Evolutionary conservation across 2,329 filamentous ascomycete genomes (phyloP).

Genomic region (Sclerotinia borealis): DNA sequence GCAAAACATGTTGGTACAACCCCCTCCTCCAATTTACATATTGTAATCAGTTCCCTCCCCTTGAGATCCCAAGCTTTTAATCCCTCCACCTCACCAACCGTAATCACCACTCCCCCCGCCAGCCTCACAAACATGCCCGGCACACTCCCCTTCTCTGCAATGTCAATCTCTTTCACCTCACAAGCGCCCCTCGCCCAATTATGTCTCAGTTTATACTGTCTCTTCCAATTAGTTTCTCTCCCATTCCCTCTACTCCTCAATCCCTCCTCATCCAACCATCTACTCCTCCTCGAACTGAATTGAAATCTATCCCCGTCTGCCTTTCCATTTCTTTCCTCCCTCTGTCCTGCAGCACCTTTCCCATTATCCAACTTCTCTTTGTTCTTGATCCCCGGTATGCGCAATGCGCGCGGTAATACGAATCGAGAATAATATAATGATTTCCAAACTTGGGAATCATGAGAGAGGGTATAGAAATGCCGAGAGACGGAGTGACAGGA

Average conservation of each 20-base stretch:
- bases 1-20: conserved; percentile 56
- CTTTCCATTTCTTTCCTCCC: not conserved
- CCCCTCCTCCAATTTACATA: conserved; percentile 33
- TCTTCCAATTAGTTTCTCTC: conserved; percentile 68
- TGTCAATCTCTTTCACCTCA: conserved; percentile 66
- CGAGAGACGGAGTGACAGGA: conserved; percentile 60
- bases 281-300: conserved; percentile 41
- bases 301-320: conserved; percentile 20
- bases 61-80: conserved; percentile 74
- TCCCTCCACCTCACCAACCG: conserved; percentile 62
- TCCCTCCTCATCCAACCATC: conserved; percentile 41
- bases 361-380: conserved; percentile 15
- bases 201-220: conserved; percentile 78
- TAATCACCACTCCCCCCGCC: conserved; percentile 69
- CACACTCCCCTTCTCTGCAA: conserved; percentile 35
- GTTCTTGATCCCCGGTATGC: conserved; percentile 61
- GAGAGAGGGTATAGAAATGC: conserved; percentile 65
- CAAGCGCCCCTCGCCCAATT: conserved; percentile 87
- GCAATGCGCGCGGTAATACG: conserved; percentile 71
- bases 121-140: conserved; percentile 68
- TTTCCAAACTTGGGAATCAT: conserved; percentile 88
- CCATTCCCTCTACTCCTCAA: conserved; percentile 27
- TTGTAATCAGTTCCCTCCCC: conserved; percentile 54
- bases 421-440: conserved; percentile 81
- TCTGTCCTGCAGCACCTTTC: not conserved